Evolutionary conservation across 768 basidiomycete genomes (phyloP).

Genomic region (Macrolepiota albuminosa): DNA sequence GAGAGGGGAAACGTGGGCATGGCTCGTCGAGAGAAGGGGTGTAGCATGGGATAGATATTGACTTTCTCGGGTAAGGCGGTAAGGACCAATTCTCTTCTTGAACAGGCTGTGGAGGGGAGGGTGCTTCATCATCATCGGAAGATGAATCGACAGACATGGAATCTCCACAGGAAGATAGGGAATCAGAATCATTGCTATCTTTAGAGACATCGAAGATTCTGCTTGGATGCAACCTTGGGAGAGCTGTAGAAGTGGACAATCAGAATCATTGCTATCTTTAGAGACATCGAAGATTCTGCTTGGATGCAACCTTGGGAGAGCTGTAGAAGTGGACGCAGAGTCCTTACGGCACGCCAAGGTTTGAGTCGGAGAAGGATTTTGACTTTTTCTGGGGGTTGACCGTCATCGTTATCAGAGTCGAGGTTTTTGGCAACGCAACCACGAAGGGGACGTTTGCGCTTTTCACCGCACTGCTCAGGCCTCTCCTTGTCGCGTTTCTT

Average conservation of each 20-base stretch:
- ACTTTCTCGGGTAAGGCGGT: constrained; percentile 53
- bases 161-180: constrained; percentile 32
- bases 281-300: constrained; percentile 34
- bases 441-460: constrained; percentile 40
- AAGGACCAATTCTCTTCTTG: constrained; percentile 44
- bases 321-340: constrained; percentile 18
- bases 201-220: constrained; percentile 35
- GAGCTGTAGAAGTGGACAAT: constrained; percentile 20
- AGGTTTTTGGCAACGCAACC: constrained; percentile 26
- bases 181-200: constrained; percentile 30
- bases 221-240: constrained; percentile 17
- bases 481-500: constrained; percentile 23
- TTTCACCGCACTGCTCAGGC: constrained; percentile 32
- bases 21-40: constrained; percentile 38
- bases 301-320: constrained; percentile 20
- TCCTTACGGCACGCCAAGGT: constrained; percentile 26
- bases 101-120: constrained; percentile 13
- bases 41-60: constrained; percentile 53
- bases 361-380: constrained; percentile 67
- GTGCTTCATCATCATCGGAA: constrained; percentile 25
- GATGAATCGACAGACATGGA: constrained; percentile 41
- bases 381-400: constrained; percentile 54
- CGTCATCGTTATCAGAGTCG: constrained; percentile 34
- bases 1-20: constrained; percentile 24
- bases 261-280: constrained; percentile 31